phyloP scores from a whole-genome alignment of 495 filamentous ascomycete genomes.

The Aspergillus taichungensis region DNA sequence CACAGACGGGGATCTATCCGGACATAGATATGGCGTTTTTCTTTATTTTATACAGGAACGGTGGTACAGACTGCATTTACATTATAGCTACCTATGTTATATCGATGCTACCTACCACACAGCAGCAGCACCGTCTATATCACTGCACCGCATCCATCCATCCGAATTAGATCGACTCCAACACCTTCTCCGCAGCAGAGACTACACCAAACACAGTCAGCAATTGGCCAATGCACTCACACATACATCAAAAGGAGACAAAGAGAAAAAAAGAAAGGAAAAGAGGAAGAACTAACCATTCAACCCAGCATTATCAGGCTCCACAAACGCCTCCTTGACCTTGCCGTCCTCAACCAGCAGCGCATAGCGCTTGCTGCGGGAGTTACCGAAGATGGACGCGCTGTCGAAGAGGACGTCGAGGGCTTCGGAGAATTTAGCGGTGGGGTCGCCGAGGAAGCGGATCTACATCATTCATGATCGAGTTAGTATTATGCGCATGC shows the following conservation, averaged over 20 bases:
- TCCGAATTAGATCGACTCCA: conserved; percentile 20
- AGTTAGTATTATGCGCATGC: not conserved
- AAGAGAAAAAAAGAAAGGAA: no score
- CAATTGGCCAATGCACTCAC: not conserved
- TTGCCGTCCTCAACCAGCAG: conserved; percentile 70
- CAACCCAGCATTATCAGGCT: conserved; percentile 90
- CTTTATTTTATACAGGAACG: no score
- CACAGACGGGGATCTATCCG: no score
- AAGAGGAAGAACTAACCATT: conserved; percentile 52
- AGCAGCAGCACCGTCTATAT: no score
- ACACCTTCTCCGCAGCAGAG: conserved; percentile 64
- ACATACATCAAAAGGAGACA: no score
- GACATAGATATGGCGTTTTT: no score
- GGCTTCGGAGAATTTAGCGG: conserved; percentile 72
- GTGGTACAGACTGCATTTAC: no score
- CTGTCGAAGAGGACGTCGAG: conserved; percentile 81
- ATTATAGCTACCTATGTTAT: no score
- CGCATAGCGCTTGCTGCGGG: conserved; percentile 83
- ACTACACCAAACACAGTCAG: conserved; percentile 28
- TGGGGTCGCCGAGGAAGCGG: conserved; percentile 86
- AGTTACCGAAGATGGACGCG: conserved; percentile 72
- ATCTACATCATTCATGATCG: conserved; percentile 36
- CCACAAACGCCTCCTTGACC: conserved; percentile 65
- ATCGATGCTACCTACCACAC: no score
- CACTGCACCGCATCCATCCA: no score